Base-by-base conservation (phyloP, 2,329 filamentous ascomycete genomes). In the Penicillium sp. region DNA sequence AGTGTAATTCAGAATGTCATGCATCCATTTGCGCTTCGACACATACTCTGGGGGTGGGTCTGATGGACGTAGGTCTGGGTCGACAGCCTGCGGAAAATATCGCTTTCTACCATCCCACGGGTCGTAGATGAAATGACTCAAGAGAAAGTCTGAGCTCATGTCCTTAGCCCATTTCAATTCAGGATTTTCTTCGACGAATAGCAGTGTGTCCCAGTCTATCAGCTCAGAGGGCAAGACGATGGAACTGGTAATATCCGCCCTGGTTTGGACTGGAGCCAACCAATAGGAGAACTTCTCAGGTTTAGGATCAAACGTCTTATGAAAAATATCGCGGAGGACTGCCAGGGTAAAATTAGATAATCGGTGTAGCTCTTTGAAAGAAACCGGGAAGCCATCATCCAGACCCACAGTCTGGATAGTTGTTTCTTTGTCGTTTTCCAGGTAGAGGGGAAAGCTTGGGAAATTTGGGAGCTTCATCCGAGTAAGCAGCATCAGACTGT, bases 261-360 rank as follows among this genome's bases (percentile, higher is more conserved):
- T 17, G 26, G 15, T 9, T 27, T 41, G 6, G 2, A 74, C 50
- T 4, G 93, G 91, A 0, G 81, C 85, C 10, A 96, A 58, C 71
- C 89, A 95, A 63, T 96, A 98, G 0, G 89, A 84, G 60, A 95
- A 77, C 18, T 83, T 80, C 1, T 74, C 64, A 0, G 72, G 53
- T 11, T 80, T 73, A 0, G 78, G 71, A 33, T 86, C 80, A 55
- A 87, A 98, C 3, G 75, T 74, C 62, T 98, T 98, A 63, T 89
- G 91, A 69, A 95, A 97, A 0, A 96, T 72, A 52, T 97, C 88
- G 11, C 79, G 70, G 62, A 94, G 96, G 0, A 94, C 65, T 4
- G 77, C 75, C 27, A 94, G 68, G 0, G 87, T 95, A 59, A 93
- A 94, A 0, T 63, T 65, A 1, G 80, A 81, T n/a, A 97, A 60